A percentile compares a stretch with the other conserved stretches of the same genome.
Conservation (phyloP, 1,139 yeast species). For the Suhomyces yuchorum region DNA sequence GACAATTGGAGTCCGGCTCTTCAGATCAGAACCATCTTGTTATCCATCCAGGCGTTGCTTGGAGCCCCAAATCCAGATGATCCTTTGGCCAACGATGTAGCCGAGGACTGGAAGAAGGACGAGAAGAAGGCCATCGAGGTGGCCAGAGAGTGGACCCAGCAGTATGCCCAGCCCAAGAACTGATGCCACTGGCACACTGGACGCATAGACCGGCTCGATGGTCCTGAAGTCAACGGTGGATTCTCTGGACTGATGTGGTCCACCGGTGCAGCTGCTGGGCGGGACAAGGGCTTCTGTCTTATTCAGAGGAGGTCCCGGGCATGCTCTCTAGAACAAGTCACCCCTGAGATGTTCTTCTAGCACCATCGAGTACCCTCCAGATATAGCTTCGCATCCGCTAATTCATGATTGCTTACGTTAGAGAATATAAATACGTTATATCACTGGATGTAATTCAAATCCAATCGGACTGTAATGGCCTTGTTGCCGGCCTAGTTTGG, state of each 20-base stretch:
- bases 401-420: background rate
- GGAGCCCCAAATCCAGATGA: constrained; percentile 99
- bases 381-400: background rate
- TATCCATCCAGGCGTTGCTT: constrained; percentile 88
- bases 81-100: constrained; percentile 97
- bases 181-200: too few species aligned
- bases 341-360: too few species aligned
- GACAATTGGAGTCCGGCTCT: constrained; percentile 97
- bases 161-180: constrained; percentile 50
- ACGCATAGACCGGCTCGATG: too few species aligned
- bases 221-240: background rate
- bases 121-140: constrained; percentile 77
- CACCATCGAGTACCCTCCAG: background rate
- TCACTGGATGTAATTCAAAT: background rate
- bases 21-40: constrained; percentile 89
- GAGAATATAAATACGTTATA: background rate
- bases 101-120: constrained; percentile 91
- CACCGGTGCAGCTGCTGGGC: too few species aligned
- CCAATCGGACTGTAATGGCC: too few species aligned
- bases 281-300: too few species aligned
- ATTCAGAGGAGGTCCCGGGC: too few species aligned
- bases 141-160: constrained; percentile 85
- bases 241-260: too few species aligned
- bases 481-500: too few species aligned
- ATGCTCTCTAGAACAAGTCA: too few species aligned